Conservation (phyloP, 2,329 filamentous ascomycete species). For the Coniochaeta prunicola region DNA sequence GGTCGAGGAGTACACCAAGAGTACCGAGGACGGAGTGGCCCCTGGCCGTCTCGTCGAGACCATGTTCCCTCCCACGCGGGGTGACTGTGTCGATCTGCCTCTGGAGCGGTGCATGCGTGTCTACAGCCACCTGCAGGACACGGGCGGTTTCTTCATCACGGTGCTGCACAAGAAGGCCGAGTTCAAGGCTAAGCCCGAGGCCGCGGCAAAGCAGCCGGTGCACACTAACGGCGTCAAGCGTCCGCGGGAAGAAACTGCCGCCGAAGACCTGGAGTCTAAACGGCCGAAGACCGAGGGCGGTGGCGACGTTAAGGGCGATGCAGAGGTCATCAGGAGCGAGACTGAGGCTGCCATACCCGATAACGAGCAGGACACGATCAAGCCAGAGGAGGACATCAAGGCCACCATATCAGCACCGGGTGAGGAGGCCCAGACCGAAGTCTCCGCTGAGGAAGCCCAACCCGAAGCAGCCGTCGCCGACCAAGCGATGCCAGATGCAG, state of each 20-base stretch:
- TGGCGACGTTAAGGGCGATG: conserved; percentile 16
- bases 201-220: conserved; percentile 27
- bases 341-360: background rate
- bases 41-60: conserved; percentile 65
- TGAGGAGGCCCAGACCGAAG: conserved; percentile 6
- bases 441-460: conserved; percentile 7
- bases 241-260: conserved; percentile 19
- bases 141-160: conserved; percentile 94
- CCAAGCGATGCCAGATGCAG: background rate
- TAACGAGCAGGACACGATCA: background rate
- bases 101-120: conserved; percentile 88
- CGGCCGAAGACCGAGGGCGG: conserved; percentile 30
- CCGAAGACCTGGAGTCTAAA: conserved; percentile 29
- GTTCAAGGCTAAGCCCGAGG: conserved; percentile 70
- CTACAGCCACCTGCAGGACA: conserved; percentile 93
- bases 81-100: conserved; percentile 57
- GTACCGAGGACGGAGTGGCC: conserved; percentile 48
- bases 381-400: conserved; percentile 4
- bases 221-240: conserved; percentile 24
- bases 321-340: conserved; percentile 10
- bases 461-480: conserved; percentile 4
- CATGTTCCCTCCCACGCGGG: conserved; percentile 69
- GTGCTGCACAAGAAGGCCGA: conserved; percentile 89
- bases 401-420: background rate
- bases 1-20: conserved; percentile 61